A percentile compares a stretch with the other conserved stretches of the same genome.
These are phyloP conservation scores for Neonothopanus nambi DNA, from an alignment of 1,284 basidiomycete genomes.

Conservation along the genomic window DNA sequence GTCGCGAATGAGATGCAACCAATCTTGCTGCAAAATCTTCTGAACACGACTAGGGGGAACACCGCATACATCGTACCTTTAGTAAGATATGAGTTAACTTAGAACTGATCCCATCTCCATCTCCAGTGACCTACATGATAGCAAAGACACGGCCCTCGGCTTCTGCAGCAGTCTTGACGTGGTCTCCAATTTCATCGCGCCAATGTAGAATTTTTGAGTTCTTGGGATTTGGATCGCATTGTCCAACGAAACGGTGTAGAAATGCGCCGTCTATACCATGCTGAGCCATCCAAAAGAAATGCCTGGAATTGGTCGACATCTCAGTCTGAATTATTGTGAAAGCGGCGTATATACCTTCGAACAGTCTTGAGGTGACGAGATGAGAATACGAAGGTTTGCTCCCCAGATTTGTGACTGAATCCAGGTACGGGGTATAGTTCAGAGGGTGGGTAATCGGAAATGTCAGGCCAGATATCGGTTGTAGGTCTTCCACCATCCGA, in stretches of 20 bases:
- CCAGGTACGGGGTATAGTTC: constrained; percentile 71
- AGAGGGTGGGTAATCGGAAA: constrained; percentile 62
- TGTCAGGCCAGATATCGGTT: constrained; percentile 75
- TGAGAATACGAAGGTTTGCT: constrained; percentile 68
- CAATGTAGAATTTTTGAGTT: constrained; percentile 54
- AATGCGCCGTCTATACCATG: constrained; percentile 77
- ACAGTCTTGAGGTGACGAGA: constrained; percentile 73
- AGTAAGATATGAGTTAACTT: constrained; percentile 6
- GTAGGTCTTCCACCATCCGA: constrained; percentile 58
- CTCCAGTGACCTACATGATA: constrained; percentile 58
- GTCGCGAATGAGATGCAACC: constrained; percentile 62
- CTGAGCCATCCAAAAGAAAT: constrained; percentile 81
- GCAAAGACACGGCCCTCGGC: constrained; percentile 73
- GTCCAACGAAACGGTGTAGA: constrained; percentile 68
- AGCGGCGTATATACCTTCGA: constrained; percentile 37
- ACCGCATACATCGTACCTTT: constrained; percentile 75
- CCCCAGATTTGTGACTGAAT: constrained; percentile 51
- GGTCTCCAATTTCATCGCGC: constrained; percentile 70
- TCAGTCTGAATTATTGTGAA: not conserved
- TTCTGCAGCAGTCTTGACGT: constrained; percentile 71
- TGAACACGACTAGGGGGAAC: constrained; percentile 60
- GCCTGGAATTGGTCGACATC: constrained; percentile 35
- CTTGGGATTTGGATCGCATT: constrained; percentile 56
- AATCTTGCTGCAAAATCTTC: constrained; percentile 60
- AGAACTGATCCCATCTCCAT: not conserved